These are phyloP conservation scores for Neurospora sp. DNA, from an alignment of 495 filamentous ascomycete genomes.

Conservation along the genomic window DNA sequence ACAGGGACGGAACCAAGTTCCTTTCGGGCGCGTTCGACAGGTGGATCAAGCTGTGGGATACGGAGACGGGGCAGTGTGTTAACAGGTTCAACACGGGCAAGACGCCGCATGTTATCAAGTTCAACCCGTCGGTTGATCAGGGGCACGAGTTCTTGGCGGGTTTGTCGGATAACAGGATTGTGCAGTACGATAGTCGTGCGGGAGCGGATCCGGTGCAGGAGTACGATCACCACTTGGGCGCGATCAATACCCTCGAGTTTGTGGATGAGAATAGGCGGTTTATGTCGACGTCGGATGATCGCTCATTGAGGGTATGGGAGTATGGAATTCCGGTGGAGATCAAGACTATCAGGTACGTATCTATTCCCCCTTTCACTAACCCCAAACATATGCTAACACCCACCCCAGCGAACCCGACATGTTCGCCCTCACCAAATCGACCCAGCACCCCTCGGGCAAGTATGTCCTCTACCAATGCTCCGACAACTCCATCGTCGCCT, in stretches of 20 bases:
- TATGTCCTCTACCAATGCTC: constrained; percentile 85
- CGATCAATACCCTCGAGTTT: constrained; percentile 97
- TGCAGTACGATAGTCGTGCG: constrained; percentile 88
- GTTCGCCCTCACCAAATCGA: constrained; percentile 78
- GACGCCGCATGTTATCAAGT: constrained; percentile 88
- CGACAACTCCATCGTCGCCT: constrained; percentile 96
- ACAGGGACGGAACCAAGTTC: constrained; percentile 70
- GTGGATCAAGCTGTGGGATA: constrained; percentile 96
- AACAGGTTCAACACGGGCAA: constrained; percentile 84
- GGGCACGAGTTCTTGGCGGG: constrained; percentile 88
- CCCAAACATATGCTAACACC: constrained; percentile 48
- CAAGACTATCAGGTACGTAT: constrained; percentile 23
- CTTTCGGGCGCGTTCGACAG: constrained; percentile 88
- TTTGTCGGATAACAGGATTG: constrained; percentile 96
- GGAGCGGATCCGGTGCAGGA: constrained; percentile 77
- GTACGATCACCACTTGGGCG: constrained; percentile 94
- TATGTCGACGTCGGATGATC: constrained; percentile 96
- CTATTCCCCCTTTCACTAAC: too few species aligned
- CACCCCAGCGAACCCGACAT: constrained; percentile 94
- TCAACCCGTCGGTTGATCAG: constrained; percentile 71
- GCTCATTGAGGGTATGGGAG: constrained; percentile 92
- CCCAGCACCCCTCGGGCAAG: constrained; percentile 79
- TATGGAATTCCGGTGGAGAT: constrained; percentile 83
- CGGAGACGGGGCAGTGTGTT: constrained; percentile 82
- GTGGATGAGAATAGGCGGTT: constrained; percentile 91